These are phyloP conservation scores for Aspergillus haitiensis DNA, from an alignment of 495 filamentous ascomycete species.

Conservation along the genomic window DNA sequence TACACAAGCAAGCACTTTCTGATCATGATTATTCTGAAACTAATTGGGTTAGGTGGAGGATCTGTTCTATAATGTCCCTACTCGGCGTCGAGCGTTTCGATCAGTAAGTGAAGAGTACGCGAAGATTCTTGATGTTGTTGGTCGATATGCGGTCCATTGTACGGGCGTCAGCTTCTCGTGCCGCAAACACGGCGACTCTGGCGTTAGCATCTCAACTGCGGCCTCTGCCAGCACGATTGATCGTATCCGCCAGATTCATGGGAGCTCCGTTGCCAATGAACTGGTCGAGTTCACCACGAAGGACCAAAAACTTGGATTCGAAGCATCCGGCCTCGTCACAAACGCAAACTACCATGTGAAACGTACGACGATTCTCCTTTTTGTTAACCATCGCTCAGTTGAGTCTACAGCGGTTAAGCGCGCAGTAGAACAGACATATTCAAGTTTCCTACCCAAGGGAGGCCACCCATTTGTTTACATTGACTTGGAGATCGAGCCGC, in stretches of 20 bases:
- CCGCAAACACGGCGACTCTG: conserved; percentile 91
- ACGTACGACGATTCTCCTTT: conserved; percentile 82
- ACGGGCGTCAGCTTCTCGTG: conserved; percentile 87
- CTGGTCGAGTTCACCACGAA: conserved; percentile 72
- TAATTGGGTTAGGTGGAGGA: conserved; percentile 71
- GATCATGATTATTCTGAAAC: neutral
- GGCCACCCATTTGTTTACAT: conserved; percentile 95
- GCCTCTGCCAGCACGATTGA: conserved; percentile 69
- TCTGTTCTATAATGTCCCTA: conserved; percentile 94
- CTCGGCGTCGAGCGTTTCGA: conserved; percentile 82
- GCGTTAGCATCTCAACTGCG: conserved; percentile 75
- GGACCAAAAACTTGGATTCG: conserved; percentile 80
- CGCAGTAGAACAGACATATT: conserved; percentile 88
- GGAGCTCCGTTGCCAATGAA: conserved; percentile 83
- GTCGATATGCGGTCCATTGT: conserved; percentile 95
- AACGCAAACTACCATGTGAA: conserved; percentile 98
- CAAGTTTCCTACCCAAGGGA: conserved; percentile 86
- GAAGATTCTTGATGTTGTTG: conserved; percentile 94
- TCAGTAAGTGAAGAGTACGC: conserved; percentile 94
- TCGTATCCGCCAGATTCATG: conserved; percentile 88
- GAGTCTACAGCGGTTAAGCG: conserved; percentile 89
- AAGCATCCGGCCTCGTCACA: conserved; percentile 74
- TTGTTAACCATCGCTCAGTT: conserved; percentile 98
- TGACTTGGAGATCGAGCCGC: conserved; percentile 89
- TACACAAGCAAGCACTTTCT: neutral